Evolutionary conservation across 805 yeast species (phyloP).

Genomic region (Pichia paraexigua): DNA sequence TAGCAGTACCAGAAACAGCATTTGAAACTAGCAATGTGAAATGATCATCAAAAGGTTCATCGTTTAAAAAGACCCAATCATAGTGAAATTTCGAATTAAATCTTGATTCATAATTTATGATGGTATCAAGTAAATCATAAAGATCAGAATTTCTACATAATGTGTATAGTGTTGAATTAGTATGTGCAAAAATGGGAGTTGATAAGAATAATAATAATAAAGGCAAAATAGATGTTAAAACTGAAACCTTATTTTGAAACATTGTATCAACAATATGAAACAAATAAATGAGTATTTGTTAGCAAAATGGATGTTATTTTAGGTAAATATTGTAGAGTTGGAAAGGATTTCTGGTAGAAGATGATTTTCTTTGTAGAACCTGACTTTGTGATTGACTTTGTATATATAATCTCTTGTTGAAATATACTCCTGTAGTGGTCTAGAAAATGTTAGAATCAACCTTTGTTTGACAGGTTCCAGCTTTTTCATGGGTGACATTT

Average conservation of each 20-base stretch:
- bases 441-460: no score
- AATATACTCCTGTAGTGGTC: no score
- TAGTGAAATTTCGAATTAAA: conserved; percentile 57
- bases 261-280: background rate
- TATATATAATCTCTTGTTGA: no score
- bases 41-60: conserved; percentile 50
- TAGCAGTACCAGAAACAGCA: conserved; percentile 50
- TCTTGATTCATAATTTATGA: conserved; percentile 56
- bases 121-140: conserved; percentile 46
- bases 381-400: no score
- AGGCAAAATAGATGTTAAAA: background rate
- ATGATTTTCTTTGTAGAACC: no score
- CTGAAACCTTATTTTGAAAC: background rate
- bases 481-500: background rate
- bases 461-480: no score
- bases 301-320: no score
- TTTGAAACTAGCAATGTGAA: conserved; percentile 43
- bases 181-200: background rate
- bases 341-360: no score
- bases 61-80: conserved; percentile 78
- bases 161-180: conserved; percentile 60
- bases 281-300: background rate
- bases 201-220: background rate
- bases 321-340: no score
- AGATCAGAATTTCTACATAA: conserved; percentile 64